These are phyloP conservation scores for Fraxinus nigra DNA, from an alignment of 305 asterid genomes.

Conservation along the genomic window DNA sequence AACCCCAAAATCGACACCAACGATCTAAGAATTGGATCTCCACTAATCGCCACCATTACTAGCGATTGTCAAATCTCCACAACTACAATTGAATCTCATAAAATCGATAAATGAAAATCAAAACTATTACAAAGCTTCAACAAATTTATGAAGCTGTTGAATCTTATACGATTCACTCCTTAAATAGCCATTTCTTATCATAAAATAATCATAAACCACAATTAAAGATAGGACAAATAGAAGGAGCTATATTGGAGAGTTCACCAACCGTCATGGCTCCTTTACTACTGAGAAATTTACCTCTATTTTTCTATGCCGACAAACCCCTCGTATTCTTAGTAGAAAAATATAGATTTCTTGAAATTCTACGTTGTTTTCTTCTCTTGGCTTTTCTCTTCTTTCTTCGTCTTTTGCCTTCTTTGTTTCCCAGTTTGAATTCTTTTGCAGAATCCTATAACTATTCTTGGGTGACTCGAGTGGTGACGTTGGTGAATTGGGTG, in stretches of 20 bases:
- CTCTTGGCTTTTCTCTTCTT: conserved; percentile 45
- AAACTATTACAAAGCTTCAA: too few relatives aligned
- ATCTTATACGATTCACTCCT: too few relatives aligned
- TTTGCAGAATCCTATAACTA: conserved; percentile 16
- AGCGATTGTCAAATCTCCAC: too few relatives aligned
- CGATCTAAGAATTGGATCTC: too few relatives aligned
- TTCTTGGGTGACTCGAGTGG: conserved; percentile 29
- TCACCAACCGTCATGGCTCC: conserved; percentile 52
- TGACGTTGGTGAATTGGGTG: conserved; percentile 25
- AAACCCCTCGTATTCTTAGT: conserved; percentile 39
- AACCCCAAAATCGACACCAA: too few relatives aligned
- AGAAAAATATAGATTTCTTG: conserved; percentile 35
- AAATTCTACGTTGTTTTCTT: conserved; percentile 35
- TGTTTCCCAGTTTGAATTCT: conserved; percentile 37
- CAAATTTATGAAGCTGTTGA: not conserved
- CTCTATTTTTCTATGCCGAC: conserved; percentile 44
- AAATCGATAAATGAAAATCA: too few relatives aligned
- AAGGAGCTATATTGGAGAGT: conserved; percentile 26
- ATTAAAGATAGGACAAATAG: not conserved
- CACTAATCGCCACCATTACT: too few relatives aligned
- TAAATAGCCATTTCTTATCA: not conserved
- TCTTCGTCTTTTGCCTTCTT: conserved; percentile 52
- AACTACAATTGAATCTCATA: too few relatives aligned
- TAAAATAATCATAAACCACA: too few relatives aligned
- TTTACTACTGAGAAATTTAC: conserved; percentile 45